phyloP scores from a whole-genome alignment of 768 basidiomycete species.

The Multifurca ochricompacta region DNA sequence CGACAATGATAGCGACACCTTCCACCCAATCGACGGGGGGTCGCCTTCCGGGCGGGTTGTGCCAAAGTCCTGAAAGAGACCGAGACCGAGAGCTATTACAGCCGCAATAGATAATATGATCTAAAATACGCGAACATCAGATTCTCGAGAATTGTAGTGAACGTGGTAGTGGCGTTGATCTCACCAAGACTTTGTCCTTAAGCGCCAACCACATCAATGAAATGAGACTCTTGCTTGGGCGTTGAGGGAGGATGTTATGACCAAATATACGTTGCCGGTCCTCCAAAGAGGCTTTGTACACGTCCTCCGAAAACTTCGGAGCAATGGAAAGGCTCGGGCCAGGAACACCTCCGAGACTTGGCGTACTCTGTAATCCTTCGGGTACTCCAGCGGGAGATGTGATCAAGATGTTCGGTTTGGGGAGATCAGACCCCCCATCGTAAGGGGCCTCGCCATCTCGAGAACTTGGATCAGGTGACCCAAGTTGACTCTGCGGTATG shows the following conservation, averaged over 20 bases:
- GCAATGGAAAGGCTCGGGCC: neutral
- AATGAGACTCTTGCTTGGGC: constrained; percentile 41
- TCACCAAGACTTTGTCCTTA: constrained; percentile 56
- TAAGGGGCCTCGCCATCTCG: neutral
- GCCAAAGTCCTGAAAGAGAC: constrained; percentile 92
- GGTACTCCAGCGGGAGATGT: constrained; percentile 33
- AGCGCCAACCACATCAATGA: constrained; percentile 55
- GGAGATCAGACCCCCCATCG: constrained; percentile 26
- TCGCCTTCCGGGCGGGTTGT: constrained; percentile 45
- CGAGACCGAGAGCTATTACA: constrained; percentile 85
- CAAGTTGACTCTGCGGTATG: neutral
- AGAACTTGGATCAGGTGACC: neutral
- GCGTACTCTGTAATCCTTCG: constrained; percentile 12
- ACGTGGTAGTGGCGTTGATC: constrained; percentile 22
- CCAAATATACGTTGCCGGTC: constrained; percentile 45
- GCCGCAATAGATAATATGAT: constrained; percentile 89
- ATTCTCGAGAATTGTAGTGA: neutral
- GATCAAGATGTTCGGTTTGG: constrained; percentile 30
- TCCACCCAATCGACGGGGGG: constrained; percentile 97
- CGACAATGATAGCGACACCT: constrained; percentile 76
- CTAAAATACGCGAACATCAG: constrained; percentile 43
- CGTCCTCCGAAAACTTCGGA: constrained; percentile 2
- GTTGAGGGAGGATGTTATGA: constrained; percentile 40
- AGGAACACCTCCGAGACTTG: constrained; percentile 6
- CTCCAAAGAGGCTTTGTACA: constrained; percentile 32